Base-by-base conservation (phyloP, 139 green algal species). In the Dunaliella primolecta region DNA sequence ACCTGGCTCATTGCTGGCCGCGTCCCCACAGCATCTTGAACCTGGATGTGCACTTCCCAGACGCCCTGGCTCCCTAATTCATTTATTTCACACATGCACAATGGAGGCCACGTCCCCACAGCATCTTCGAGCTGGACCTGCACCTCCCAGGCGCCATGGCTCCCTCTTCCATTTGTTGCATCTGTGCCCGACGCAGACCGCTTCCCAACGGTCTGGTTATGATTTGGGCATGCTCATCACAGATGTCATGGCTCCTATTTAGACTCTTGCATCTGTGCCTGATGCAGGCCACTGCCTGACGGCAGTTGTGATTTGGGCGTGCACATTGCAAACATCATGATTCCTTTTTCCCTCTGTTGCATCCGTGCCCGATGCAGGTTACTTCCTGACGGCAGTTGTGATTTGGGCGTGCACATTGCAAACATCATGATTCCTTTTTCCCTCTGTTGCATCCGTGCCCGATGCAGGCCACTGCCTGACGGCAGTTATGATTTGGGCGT, bases 71-170 rank as follows among this genome's bases (percentile, higher is more conserved):
- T n/a, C n/a, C n/a, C n/a, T n/a, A n/a, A n/a, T n/a, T n/a, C n/a
- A n/a, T n/a, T n/a, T n/a, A n/a, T n/a, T n/a, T n/a, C 78, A 46
- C 32, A 82, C 78, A 46, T 64, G 24, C 27, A 3, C 2, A 35
- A 2, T 31, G 32, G 75, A 84, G 46, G 72, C 33, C 33, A 23
- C 88, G 94, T 38, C 89, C 87, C 75, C 92, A 93, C 84, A 90
- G 92, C 46, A 94, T 94, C 86, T 89, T 90, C 32, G 87, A 94
- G 88, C 84, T 93, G 29, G 94, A 94, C 11, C 95, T 98, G 35
- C 96, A 98, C 92, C 98, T 98, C 83, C 95, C 96, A 2, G 96
- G 98, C 85, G 96, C 98, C 31, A 98, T n/a, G n/a, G n/a, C n/a
- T n/a, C n/a, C n/a, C n/a, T n/a, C n/a, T n/a, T n/a, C n/a, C n/a